Conservation (phyloP, 345 rosid genomes). For the Boechera stricta region DNA sequence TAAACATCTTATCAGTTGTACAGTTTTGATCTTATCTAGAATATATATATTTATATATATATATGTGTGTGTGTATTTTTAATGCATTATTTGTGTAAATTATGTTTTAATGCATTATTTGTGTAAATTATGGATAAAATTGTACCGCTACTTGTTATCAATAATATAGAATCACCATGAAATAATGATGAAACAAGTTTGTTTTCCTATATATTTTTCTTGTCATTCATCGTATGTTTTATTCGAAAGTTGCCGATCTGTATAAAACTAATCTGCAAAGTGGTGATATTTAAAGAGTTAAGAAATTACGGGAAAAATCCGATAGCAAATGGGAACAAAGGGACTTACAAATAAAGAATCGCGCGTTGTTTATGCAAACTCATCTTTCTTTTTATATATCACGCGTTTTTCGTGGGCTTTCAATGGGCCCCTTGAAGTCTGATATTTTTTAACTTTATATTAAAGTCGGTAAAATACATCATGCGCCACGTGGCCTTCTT, state of each 20-base stretch:
- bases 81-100: no score
- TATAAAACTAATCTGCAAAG: neutral
- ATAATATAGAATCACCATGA: no score
- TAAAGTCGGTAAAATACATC: neutral
- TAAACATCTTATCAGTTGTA: neutral
- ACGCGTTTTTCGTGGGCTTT: slow-evolving; percentile 48
- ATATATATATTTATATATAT: no score
- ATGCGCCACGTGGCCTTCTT: slow-evolving; percentile 38
- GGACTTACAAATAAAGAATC: slow-evolving; percentile 21
- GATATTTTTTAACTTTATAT: slow-evolving; percentile 26
- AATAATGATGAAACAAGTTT: no score
- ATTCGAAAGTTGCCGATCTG: neutral
- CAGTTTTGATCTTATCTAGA: no score
- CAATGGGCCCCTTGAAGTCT: slow-evolving; percentile 28
- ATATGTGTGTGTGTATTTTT: no score
- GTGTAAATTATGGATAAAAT: no score
- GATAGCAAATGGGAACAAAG: slow-evolving; percentile 19
- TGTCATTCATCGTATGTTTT: neutral
- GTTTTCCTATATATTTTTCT: no score
- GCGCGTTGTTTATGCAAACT: slow-evolving; percentile 32
- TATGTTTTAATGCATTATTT: no score
- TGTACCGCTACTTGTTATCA: no score
- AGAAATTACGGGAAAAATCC: neutral
- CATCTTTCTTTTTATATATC: slow-evolving; percentile 16
- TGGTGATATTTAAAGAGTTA: neutral